phyloP scores from a whole-genome alignment of 2,329 filamentous ascomycete genomes.

The Lasiodiplodia gonubiensis region DNA sequence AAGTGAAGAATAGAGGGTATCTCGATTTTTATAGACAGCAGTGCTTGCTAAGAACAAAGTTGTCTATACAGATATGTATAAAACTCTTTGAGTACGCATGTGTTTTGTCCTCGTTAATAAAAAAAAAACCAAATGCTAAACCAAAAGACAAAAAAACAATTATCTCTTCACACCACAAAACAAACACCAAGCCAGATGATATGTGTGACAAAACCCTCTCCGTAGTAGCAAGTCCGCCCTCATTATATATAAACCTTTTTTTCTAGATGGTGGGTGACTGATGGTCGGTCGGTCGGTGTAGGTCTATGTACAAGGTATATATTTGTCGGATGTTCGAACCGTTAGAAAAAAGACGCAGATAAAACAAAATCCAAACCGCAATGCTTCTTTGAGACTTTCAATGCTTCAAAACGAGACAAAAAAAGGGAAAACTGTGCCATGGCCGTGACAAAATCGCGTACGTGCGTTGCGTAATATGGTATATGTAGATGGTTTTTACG shows the following conservation, averaged over 20 bases:
- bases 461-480: neutral
- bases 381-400: neutral
- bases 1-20: constrained; percentile 4
- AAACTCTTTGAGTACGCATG: no score
- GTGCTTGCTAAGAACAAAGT: neutral
- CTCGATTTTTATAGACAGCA: constrained; percentile 13
- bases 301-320: neutral
- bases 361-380: neutral
- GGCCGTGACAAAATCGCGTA: neutral
- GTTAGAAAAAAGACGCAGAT: neutral
- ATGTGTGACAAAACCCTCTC: neutral
- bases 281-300: neutral
- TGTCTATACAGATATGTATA: neutral
- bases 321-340: neutral
- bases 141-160: neutral
- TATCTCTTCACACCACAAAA: neutral
- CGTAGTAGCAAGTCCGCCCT: neutral
- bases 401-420: neutral
- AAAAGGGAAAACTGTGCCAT: neutral
- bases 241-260: neutral
- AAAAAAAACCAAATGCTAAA: neutral
- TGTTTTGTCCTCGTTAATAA: no score
- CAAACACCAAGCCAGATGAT: neutral
- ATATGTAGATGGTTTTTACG: constrained; percentile 37
- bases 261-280: neutral